Conservation (phyloP, 257 asterid species). For the Nemophila menziesii region DNA sequence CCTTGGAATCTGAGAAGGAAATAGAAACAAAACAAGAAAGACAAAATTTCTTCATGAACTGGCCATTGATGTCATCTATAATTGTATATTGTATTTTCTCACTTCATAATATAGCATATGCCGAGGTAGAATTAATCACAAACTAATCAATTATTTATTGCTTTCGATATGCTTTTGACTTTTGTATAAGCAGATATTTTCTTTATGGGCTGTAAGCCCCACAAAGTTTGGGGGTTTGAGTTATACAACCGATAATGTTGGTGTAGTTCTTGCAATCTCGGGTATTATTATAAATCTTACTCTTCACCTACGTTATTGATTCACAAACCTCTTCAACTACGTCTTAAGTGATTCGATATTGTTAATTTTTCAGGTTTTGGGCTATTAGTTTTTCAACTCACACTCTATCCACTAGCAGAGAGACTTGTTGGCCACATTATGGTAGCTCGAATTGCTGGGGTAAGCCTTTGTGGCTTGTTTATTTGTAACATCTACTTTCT, state of each 20-base stretch:
- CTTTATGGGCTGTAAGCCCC: conserved; percentile 87
- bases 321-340: background rate
- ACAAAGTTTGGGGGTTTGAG: conserved; percentile 60
- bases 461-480: conserved; percentile 17
- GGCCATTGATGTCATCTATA: conserved; percentile 73
- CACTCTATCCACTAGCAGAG: conserved; percentile 48
- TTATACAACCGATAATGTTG: conserved; percentile 53
- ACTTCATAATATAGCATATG: conserved; percentile 83
- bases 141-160: too few species aligned
- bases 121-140: conserved; percentile 80
- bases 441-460: conserved; percentile 64
- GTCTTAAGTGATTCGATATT: background rate
- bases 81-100: conserved; percentile 64
- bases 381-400: conserved; percentile 59
- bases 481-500: background rate
- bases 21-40: conserved; percentile 14
- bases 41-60: conserved; percentile 40
- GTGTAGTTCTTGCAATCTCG: conserved; percentile 64
- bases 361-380: conserved; percentile 46
- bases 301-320: background rate
- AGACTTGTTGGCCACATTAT: conserved; percentile 44
- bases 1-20: conserved; percentile 15
- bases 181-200: conserved; percentile 44
- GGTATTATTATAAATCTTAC: conserved; percentile 24
- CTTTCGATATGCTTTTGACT: too few species aligned